Percentiles rank a stretch among this genome's conserved stretches.
Evolutionary conservation across 176 grass and related monocot species (phyloP).

Genomic region (Rhynchospora tenuis): DNA sequence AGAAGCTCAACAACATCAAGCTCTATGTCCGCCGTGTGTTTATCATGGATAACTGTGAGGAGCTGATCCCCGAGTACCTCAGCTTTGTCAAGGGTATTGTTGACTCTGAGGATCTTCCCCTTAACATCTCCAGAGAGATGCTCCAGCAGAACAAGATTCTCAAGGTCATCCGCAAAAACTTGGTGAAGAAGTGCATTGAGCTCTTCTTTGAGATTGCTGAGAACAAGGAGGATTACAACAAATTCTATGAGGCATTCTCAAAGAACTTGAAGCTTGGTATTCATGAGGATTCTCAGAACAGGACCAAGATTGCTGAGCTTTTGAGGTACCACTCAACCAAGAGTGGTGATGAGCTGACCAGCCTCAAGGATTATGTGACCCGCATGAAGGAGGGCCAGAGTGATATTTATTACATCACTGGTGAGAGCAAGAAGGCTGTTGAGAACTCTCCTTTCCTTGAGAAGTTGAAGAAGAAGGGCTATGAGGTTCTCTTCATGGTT

Average conservation of each 20-base stretch:
- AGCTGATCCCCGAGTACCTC: conserved; percentile 85
- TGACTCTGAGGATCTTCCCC: conserved; percentile 96
- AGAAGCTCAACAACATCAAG: conserved; percentile 97
- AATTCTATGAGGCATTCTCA: conserved; percentile 97
- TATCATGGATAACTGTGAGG: conserved; percentile 99
- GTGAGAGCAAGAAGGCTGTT: conserved; percentile 98
- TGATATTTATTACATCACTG: conserved; percentile 94
- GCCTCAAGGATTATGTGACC: conserved; percentile 95
- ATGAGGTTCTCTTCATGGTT: conserved; percentile 84
- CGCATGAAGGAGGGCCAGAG: conserved; percentile 99
- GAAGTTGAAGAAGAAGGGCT: conserved; percentile 90
- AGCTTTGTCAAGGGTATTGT: conserved; percentile 96
- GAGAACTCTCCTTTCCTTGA: conserved; percentile 97
- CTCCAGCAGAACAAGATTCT: conserved; percentile 99
- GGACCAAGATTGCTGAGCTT: conserved; percentile 76
- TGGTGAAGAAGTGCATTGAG: conserved; percentile 91
- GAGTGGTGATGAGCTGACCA: conserved; percentile 95
- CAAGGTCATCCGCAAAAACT: conserved; percentile 91
- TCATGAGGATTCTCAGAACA: conserved; percentile 82
- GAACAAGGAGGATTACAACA: conserved; percentile 99
- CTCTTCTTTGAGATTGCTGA: conserved; percentile 98
- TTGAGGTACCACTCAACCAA: conserved; percentile 96
- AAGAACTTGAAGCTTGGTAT: conserved; percentile 98
- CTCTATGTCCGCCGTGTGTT: conserved; percentile 87
- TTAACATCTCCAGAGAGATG: conserved; percentile 92